phyloP scores from a whole-genome alignment of 2,329 filamentous ascomycete genomes.

The Mycosphaerella sp. region DNA sequence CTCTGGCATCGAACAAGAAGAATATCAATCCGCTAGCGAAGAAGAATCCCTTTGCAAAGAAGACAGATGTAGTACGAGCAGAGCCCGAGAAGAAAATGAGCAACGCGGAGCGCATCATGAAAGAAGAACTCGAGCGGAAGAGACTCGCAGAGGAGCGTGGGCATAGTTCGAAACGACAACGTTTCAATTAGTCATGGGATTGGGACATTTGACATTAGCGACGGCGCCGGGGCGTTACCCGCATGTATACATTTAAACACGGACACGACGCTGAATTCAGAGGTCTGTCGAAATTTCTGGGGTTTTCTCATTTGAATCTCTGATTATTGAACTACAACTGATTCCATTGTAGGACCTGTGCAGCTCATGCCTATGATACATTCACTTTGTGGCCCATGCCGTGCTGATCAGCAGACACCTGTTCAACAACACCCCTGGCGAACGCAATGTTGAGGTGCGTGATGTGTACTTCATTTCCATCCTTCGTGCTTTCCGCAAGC shows the following conservation, averaged over 20 bases:
- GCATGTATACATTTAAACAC: neutral
- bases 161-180: conserved; percentile 16
- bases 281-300: neutral
- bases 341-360: conserved; percentile 8
- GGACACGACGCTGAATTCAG: neutral
- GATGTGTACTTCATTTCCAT: neutral
- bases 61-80: conserved; percentile 51
- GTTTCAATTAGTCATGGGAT: conserved; percentile 5
- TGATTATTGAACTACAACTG: conserved; percentile 6
- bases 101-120: conserved; percentile 84
- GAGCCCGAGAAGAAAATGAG: conserved; percentile 76
- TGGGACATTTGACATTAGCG: conserved; percentile 8
- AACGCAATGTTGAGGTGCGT: neutral
- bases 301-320: neutral
- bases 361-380: conserved; percentile 1
- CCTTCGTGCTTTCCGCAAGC: neutral
- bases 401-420: neutral
- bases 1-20: conserved; percentile 61
- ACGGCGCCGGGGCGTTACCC: conserved; percentile 5
- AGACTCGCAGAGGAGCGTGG: conserved; percentile 31
- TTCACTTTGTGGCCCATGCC: conserved; percentile 2
- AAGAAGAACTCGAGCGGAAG: conserved; percentile 46
- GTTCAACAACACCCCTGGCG: conserved; percentile 6
- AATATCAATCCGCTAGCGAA: conserved; percentile 62
- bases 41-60: conserved; percentile 65